phyloP scores from a whole-genome alignment of 2,329 filamentous ascomycete species.

The Madurella mycetomatis region DNA sequence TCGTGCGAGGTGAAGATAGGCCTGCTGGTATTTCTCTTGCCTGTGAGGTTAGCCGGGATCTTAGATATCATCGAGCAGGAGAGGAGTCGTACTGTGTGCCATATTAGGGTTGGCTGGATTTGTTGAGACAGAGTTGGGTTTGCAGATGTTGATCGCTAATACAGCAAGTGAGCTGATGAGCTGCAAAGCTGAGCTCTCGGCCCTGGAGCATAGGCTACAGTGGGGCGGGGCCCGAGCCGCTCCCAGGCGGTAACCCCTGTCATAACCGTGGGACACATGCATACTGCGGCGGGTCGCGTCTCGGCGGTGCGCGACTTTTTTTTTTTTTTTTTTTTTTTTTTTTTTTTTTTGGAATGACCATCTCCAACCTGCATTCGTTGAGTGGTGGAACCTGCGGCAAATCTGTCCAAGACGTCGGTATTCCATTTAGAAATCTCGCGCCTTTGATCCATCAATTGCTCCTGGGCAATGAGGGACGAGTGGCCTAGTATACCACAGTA shows the following conservation, averaged over 20 bases:
- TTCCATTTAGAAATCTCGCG: neutral
- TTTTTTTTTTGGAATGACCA: slow-evolving; percentile 2
- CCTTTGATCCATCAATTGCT: neutral
- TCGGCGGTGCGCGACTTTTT: slow-evolving; percentile 2
- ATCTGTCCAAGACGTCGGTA: neutral
- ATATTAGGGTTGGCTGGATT: slow-evolving; percentile 26
- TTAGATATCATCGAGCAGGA: neutral
- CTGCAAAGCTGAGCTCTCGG: neutral
- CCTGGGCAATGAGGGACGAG: neutral
- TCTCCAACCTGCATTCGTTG: slow-evolving; percentile 5
- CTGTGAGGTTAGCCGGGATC: slow-evolving; percentile 33
- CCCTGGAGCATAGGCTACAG: no score
- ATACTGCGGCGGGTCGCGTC: neutral
- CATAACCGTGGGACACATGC: slow-evolving; percentile 6
- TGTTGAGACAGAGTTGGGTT: neutral
- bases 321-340: slow-evolving; percentile 7
- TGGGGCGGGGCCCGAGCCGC: neutral
- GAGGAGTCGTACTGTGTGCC: slow-evolving; percentile 42
- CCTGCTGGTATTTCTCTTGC: slow-evolving; percentile 85
- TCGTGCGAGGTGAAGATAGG: slow-evolving; percentile 94
- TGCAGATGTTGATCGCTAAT: neutral
- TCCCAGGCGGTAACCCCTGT: neutral
- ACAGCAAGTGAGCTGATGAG: neutral
- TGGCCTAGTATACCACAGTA: neutral
- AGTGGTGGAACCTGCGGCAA: neutral